phyloP scores from a whole-genome alignment of 202 grass and related monocot species.

The Saccharum hybrid region DNA sequence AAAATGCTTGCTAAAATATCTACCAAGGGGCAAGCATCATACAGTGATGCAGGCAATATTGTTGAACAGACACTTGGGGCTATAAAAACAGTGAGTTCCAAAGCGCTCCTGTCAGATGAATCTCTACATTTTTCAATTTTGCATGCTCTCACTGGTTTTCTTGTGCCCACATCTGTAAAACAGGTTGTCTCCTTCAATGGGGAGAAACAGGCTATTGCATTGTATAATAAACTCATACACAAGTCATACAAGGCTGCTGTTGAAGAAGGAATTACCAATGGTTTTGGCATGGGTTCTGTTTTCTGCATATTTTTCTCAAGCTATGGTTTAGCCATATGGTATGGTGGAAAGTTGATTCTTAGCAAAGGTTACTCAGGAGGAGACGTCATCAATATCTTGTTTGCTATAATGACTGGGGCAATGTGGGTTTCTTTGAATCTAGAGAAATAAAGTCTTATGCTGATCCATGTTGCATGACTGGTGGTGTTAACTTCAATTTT shows the following conservation, averaged over 20 bases:
- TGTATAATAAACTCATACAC: conserved; percentile 69
- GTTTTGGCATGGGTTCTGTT: conserved; percentile 75
- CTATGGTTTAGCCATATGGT: conserved; percentile 84
- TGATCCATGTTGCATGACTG: conserved; percentile 11
- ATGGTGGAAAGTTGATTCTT: conserved; percentile 74
- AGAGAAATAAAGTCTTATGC: conserved; percentile 4
- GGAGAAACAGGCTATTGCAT: conserved; percentile 66
- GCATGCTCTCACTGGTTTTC: conserved; percentile 18
- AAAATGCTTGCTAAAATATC: conserved; percentile 65
- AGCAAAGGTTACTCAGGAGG: conserved; percentile 73
- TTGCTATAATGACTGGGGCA: conserved; percentile 75
- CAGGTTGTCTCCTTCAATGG: conserved; percentile 88
- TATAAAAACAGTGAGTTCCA: conserved; percentile 74
- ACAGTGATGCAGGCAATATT: conserved; percentile 68
- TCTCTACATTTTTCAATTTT: background rate
- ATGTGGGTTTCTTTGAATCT: conserved; percentile 63
- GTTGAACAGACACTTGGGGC: conserved; percentile 77
- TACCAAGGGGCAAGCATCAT: conserved; percentile 59
- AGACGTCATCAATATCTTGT: conserved; percentile 64
- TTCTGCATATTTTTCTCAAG: conserved; percentile 74
- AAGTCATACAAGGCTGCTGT: conserved; percentile 60
- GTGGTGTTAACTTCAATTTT: conserved; percentile 24
- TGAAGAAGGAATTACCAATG: conserved; percentile 69
- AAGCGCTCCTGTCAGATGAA: background rate
- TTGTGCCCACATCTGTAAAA: conserved; percentile 38